Percentiles rank a stretch among this genome's conserved stretches.
phyloP scores from a whole-genome alignment of 352 stramenopile genomes.

The Globisporangium cylindrosporum region DNA sequence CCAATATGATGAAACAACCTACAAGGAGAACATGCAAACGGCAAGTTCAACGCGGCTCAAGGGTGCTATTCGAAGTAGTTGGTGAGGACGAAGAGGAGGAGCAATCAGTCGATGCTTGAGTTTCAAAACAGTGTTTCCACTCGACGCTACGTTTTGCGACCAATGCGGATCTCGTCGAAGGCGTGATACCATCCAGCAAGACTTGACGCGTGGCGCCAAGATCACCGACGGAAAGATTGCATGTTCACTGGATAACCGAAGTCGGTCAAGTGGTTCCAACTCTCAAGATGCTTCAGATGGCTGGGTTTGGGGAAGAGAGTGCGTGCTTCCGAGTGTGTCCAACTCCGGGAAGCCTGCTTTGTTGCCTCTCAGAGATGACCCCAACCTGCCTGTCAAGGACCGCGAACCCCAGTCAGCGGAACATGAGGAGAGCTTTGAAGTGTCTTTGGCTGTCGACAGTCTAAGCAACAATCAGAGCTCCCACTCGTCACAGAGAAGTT shows the following conservation, averaged over 20 bases:
- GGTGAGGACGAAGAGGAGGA: background rate
- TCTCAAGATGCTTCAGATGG: background rate
- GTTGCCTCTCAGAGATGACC: background rate
- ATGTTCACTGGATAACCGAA: background rate
- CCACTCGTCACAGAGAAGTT: background rate
- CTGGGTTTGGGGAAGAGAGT: background rate
- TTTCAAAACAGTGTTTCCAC: background rate
- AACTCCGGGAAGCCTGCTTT: background rate
- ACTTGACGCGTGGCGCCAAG: background rate
- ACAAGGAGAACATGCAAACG: background rate
- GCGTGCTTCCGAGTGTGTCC: background rate
- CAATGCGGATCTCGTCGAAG: background rate
- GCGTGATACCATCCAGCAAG: background rate
- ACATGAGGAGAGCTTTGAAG: background rate
- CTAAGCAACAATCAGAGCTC: conserved; percentile 5
- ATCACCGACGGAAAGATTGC: background rate
- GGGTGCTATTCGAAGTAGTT: background rate
- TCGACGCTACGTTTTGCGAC: conserved; percentile 1
- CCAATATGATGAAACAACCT: background rate
- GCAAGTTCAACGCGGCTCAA: background rate
- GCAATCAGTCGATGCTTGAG: background rate
- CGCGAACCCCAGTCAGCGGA: background rate
- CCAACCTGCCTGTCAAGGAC: background rate
- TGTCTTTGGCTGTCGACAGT: background rate
- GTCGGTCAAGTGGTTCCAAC: background rate